Evolutionary conservation across 2,329 filamentous ascomycete genomes (phyloP).

Genomic region (Scedosporium boydii): DNA sequence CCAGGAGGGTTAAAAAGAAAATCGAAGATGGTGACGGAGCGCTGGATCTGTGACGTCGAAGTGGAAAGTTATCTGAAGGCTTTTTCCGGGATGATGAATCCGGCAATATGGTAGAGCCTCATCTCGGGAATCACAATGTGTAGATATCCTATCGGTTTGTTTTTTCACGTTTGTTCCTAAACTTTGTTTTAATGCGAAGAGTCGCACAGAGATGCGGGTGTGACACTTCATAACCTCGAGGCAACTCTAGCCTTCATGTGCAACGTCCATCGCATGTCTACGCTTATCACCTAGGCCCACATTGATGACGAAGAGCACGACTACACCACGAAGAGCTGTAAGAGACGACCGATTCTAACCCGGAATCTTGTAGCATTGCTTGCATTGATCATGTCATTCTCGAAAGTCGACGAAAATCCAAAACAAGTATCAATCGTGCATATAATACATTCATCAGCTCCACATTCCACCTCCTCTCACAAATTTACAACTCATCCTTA

Average conservation of each 20-base stretch:
- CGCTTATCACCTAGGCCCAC: neutral
- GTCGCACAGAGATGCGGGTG: neutral
- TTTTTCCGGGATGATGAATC: neutral
- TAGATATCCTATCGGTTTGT: neutral
- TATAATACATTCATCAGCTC: neutral
- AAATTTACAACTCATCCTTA: constrained; percentile 62
- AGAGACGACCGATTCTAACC: too few species aligned
- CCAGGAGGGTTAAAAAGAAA: too few species aligned
- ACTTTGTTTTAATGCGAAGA: neutral
- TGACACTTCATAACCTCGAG: too few species aligned
- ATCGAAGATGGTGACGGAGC: neutral
- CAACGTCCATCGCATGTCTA: neutral
- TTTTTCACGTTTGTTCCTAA: neutral
- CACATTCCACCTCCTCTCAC: neutral
- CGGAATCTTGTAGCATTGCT: neutral
- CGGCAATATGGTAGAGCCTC: neutral
- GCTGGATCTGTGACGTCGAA: neutral
- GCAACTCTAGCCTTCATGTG: too few species aligned
- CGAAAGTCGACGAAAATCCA: neutral
- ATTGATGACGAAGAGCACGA: neutral
- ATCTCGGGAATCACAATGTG: neutral
- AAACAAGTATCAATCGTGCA: neutral
- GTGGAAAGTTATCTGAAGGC: neutral
- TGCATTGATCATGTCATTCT: neutral
- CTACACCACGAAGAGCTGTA: too few species aligned